Conservation (phyloP, 495 filamentous ascomycete species). For the Massariosphaeria phaeospora region DNA sequence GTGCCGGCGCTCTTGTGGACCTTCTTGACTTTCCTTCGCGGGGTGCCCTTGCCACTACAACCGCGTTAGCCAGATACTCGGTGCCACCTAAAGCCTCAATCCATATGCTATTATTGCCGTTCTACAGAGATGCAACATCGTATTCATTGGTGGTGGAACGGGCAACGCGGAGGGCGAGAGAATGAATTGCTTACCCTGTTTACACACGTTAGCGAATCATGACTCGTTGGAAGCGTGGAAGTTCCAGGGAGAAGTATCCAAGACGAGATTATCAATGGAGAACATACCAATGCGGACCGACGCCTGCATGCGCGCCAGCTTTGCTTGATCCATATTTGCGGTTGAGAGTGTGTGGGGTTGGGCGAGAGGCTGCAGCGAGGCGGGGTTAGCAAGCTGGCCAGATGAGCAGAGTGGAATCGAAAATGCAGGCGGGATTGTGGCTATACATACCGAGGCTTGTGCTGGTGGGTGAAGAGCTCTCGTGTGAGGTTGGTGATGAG, state of each 20-base stretch:
- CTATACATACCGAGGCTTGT: constrained; percentile 4
- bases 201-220: constrained; percentile 8
- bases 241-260: not conserved
- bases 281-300: constrained; percentile 73
- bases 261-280: not conserved
- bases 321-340: constrained; percentile 63
- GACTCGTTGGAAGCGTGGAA: not conserved
- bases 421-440: not conserved
- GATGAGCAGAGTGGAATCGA: not conserved
- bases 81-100: too few relatives aligned
- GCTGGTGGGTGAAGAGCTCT: constrained; percentile 5
- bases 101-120: too few relatives aligned
- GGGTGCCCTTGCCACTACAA: constrained; percentile 91
- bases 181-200: constrained; percentile 19
- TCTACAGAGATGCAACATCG: too few relatives aligned
- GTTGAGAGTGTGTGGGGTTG: constrained; percentile 12
- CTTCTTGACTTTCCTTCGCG: constrained; percentile 96
- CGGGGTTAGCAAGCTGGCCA: not conserved
- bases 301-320: constrained; percentile 72
- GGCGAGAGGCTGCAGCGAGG: constrained; percentile 2
- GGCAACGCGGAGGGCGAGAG: not conserved
- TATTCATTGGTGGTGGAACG: too few relatives aligned
- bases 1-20: constrained; percentile 81
- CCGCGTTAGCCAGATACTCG: constrained; percentile 14
- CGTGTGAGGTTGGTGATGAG: constrained; percentile 22